These are phyloP conservation scores for Zygosaccharomyces kombuchaensis DNA, from an alignment of 805 yeast species.

Conservation along the genomic window DNA sequence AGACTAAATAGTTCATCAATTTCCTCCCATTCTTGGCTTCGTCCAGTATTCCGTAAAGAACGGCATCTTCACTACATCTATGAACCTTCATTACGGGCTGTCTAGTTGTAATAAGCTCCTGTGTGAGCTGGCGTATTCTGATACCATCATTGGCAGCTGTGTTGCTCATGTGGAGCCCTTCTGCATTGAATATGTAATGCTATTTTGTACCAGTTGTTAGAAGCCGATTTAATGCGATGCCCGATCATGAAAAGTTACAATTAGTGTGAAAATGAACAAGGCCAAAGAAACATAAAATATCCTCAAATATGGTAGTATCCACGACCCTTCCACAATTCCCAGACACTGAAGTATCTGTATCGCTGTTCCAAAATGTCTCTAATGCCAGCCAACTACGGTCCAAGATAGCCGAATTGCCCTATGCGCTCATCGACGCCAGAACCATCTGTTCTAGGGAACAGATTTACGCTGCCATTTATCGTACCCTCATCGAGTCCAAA, in stretches of 20 bases:
- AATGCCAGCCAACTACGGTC: slow-evolving; percentile 41
- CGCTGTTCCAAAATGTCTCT: slow-evolving; percentile 44
- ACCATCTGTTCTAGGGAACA: slow-evolving; percentile 60
- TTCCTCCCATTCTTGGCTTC: slow-evolving; percentile 24
- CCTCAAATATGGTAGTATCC: slow-evolving; percentile 4
- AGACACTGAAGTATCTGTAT: slow-evolving; percentile 35
- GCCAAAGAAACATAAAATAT: neutral
- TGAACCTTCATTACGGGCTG: neutral
- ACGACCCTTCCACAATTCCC: slow-evolving; percentile 46
- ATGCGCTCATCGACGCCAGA: slow-evolving; percentile 60
- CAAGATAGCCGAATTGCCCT: slow-evolving; percentile 49
- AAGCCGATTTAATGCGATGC: neutral
- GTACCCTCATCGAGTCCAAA: slow-evolving; percentile 50
- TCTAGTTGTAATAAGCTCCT: slow-evolving; percentile 6
- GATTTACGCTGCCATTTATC: slow-evolving; percentile 53
- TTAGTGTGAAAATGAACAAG: neutral
- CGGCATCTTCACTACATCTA: neutral
- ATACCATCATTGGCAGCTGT: slow-evolving; percentile 2
- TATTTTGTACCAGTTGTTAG: neutral
- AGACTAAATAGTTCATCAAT: slow-evolving; percentile 21
- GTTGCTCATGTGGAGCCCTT: neutral
- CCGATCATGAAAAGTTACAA: neutral
- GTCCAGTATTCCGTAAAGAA: slow-evolving; percentile 25
- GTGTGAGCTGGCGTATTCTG: neutral
- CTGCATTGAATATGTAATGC: neutral